Conservation (phyloP, 176 grass and related monocot species). For the Paspalum notatum region DNA sequence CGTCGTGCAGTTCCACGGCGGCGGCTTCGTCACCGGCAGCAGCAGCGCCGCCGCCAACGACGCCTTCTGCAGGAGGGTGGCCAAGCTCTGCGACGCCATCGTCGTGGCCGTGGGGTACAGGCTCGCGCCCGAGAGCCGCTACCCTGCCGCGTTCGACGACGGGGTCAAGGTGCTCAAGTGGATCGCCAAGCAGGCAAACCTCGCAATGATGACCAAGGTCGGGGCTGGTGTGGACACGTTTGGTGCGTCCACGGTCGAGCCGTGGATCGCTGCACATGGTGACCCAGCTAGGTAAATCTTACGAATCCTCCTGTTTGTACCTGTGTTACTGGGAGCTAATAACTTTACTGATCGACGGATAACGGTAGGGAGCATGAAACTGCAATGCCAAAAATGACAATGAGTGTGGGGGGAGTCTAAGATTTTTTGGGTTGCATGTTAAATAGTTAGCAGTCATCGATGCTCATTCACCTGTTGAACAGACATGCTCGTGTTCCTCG, state of each 20-base stretch:
- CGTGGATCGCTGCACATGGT: conserved; percentile 85
- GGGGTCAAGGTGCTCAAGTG: conserved; percentile 81
- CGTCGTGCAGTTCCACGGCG: conserved; percentile 91
- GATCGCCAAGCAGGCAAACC: conserved; percentile 87
- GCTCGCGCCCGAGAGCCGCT: conserved; percentile 79
- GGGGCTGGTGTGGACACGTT: conserved; percentile 62
- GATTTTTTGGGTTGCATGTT: background rate
- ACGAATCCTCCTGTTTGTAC: background rate
- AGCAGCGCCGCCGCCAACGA: conserved; percentile 72
- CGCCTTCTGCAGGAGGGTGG: conserved; percentile 82
- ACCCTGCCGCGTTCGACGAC: conserved; percentile 87
- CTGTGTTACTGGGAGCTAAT: background rate
- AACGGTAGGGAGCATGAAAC: background rate
- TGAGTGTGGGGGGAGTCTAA: background rate
- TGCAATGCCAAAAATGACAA: background rate
- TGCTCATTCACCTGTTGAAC: background rate
- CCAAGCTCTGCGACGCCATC: conserved; percentile 81
- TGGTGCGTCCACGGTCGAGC: conserved; percentile 76
- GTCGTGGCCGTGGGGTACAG: conserved; percentile 79
- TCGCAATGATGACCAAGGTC: conserved; percentile 62
- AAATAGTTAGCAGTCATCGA: background rate
- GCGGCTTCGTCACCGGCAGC: conserved; percentile 76
- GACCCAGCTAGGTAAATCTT: conserved; percentile 75
- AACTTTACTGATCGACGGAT: background rate
- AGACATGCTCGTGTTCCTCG: background rate